These are phyloP conservation scores for Rehmannia glutinosa DNA, from an alignment of 257 asterid genomes.

Conservation along the genomic window DNA sequence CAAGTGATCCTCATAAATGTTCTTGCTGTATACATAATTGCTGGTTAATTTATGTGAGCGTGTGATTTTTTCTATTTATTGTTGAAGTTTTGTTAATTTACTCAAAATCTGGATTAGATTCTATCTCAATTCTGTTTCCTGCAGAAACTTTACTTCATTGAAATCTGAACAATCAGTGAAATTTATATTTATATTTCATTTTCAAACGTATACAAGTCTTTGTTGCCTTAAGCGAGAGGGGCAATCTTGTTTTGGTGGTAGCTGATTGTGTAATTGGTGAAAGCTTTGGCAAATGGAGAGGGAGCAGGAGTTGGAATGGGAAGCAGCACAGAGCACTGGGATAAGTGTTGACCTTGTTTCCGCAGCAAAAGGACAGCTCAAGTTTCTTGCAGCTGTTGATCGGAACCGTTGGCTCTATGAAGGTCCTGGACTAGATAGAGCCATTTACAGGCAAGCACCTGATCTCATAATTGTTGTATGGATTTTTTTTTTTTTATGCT, in stretches of 20 bases:
- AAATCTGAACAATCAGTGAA: neutral
- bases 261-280: constrained; percentile 20
- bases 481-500: neutral
- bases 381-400: constrained; percentile 79
- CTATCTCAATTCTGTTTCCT: neutral
- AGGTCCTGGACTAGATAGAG: constrained; percentile 52
- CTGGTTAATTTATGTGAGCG: neutral
- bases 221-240: too few relatives aligned
- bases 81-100: neutral
- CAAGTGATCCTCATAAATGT: too few relatives aligned
- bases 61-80: neutral
- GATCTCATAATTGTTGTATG: neutral
- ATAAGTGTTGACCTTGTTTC: constrained; percentile 68
- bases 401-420: constrained; percentile 84
- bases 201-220: too few relatives aligned
- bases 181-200: neutral
- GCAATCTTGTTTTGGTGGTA: too few relatives aligned
- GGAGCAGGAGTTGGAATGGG: constrained; percentile 83
- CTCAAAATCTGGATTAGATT: neutral
- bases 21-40: neutral
- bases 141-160: neutral
- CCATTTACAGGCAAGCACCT: constrained; percentile 61
- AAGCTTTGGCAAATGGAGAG: constrained; percentile 37
- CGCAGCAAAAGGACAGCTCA: constrained; percentile 74
- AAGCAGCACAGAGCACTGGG: constrained; percentile 64